Conservation (phyloP, 2,329 filamentous ascomycete genomes). For the Alternaria triticimaculans region DNA sequence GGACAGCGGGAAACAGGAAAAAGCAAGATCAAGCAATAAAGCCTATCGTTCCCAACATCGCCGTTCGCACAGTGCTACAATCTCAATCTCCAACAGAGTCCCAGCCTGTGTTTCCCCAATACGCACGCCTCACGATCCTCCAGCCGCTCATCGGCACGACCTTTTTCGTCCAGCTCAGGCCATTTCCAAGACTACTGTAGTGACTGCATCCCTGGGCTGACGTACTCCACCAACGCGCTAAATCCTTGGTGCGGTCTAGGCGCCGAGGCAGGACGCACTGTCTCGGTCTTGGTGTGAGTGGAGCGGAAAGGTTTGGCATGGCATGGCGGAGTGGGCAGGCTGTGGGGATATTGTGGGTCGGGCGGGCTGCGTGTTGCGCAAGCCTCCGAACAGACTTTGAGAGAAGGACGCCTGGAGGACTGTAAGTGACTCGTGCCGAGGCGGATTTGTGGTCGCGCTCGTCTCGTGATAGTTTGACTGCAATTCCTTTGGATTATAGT, state of each 20-base stretch:
- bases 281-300: slow-evolving; percentile 22
- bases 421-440: background rate
- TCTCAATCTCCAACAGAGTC: background rate
- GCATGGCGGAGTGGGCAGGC: background rate
- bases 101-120: background rate
- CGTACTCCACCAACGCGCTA: slow-evolving; percentile 8
- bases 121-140: background rate
- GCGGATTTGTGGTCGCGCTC: background rate
- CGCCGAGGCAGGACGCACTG: slow-evolving; percentile 16
- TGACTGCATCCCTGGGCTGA: slow-evolving; percentile 29
- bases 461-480: background rate
- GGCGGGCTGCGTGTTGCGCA: background rate
- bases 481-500: background rate
- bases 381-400: background rate
- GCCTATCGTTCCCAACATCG: background rate
- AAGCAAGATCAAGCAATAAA: background rate
- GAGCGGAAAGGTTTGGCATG: slow-evolving; percentile 24
- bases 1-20: background rate
- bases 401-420: background rate
- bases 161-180: slow-evolving; percentile 10
- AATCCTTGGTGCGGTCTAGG: slow-evolving; percentile 11
- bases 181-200: slow-evolving; percentile 9
- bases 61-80: background rate
- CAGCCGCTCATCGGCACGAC: background rate
- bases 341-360: background rate